phyloP scores from a whole-genome alignment of 2,329 filamentous ascomycete genomes.

The Xylariaceae sp. region DNA sequence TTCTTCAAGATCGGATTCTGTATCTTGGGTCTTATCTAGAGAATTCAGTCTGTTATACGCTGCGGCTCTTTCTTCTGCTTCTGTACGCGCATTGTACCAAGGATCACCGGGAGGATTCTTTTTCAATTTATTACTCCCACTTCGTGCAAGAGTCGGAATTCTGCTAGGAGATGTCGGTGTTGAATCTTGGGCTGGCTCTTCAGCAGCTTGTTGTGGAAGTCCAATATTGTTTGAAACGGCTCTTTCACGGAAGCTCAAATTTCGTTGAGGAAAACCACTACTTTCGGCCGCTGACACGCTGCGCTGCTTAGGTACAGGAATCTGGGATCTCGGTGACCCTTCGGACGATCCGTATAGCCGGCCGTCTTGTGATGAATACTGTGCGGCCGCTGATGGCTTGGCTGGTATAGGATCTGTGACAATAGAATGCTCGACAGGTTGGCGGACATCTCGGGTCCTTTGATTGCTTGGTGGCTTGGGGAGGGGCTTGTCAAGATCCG shows the following conservation, averaged over 20 bases:
- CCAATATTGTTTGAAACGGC: conserved; percentile 43
- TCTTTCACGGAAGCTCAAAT: conserved; percentile 59
- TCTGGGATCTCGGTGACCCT: conserved; percentile 27
- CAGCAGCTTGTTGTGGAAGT: conserved; percentile 29
- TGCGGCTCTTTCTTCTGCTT: conserved; percentile 38
- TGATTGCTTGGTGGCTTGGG: conserved; percentile 25
- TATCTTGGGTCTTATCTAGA: conserved; percentile 4
- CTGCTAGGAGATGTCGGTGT: conserved; percentile 28
- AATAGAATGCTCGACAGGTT: conserved; percentile 17
- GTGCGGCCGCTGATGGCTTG: conserved; percentile 26
- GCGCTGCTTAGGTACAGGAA: conserved; percentile 25
- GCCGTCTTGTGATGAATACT: conserved; percentile 31
- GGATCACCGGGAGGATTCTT: conserved; percentile 55
- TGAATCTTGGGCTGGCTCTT: conserved; percentile 19
- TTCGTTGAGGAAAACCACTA: conserved; percentile 46
- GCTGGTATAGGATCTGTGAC: conserved; percentile 23
- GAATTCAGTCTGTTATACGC: conserved; percentile 23
- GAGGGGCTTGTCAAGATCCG: conserved; percentile 13
- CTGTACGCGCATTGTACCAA: conserved; percentile 41
- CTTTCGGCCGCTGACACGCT: conserved; percentile 22
- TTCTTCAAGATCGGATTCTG: too few relatives aligned
- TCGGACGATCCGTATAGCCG: conserved; percentile 26
- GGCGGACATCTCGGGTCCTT: conserved; percentile 31
- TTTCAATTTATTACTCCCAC: conserved; percentile 55
- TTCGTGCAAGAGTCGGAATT: conserved; percentile 40